phyloP scores from a whole-genome alignment of 441 rosid species.

The Iberis amara region DNA sequence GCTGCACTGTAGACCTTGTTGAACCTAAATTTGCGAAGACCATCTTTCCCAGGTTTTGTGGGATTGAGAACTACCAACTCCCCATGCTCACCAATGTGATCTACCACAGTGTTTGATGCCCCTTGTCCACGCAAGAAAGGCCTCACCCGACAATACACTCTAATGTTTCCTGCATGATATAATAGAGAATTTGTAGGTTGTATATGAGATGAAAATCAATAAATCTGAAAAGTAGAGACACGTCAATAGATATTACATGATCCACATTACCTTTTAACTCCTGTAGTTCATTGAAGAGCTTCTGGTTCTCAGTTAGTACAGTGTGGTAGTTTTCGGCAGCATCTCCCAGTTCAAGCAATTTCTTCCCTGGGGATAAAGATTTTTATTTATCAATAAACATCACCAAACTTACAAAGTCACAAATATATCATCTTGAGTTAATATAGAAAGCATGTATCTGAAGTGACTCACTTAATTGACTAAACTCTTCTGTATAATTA shows the following conservation, averaged over 20 bases:
- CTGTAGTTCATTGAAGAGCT: slow-evolving; percentile 79
- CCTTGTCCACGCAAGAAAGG: slow-evolving; percentile 58
- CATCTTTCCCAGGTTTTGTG: slow-evolving; percentile 77
- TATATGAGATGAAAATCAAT: neutral
- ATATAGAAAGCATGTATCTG: neutral
- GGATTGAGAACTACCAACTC: slow-evolving; percentile 65
- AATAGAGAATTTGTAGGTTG: slow-evolving; percentile 12
- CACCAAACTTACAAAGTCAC: slow-evolving; percentile 14
- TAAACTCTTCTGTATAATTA: slow-evolving; percentile 43
- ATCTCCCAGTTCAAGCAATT: slow-evolving; percentile 42
- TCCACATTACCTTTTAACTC: slow-evolving; percentile 67
- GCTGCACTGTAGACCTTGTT: slow-evolving; percentile 68
- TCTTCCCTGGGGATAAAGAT: slow-evolving; percentile 38
- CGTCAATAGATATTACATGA: slow-evolving; percentile 4
- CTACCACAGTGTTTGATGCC: slow-evolving; percentile 43
- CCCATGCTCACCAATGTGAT: slow-evolving; percentile 67
- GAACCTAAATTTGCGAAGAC: slow-evolving; percentile 58
- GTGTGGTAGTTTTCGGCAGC: slow-evolving; percentile 63
- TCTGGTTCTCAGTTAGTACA: slow-evolving; percentile 73
- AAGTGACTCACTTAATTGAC: slow-evolving; percentile 44
- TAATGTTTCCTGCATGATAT: slow-evolving; percentile 61
- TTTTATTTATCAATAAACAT: slow-evolving; percentile 2
- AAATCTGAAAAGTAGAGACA: neutral
- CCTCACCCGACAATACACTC: slow-evolving; percentile 79
- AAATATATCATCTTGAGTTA: neutral